Evolutionary conservation across 306 rosid genomes (phyloP), one percentile per base, ranked within the genome.

Genomic region (Quercus dentata): DNA sequence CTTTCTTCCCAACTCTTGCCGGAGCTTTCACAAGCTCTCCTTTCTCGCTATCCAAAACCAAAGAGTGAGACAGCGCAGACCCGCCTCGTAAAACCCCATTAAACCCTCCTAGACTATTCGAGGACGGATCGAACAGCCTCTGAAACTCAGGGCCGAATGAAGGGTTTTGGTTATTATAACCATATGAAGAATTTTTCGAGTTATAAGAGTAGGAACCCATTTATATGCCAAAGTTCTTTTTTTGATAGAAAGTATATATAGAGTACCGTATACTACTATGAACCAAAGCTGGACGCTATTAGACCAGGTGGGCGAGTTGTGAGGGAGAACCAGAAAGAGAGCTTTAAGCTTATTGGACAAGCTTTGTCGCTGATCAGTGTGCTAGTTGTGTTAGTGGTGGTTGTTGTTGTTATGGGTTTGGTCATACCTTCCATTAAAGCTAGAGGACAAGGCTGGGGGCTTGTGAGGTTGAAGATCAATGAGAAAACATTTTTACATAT

Each of bases 221-320:
- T 55, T n/a, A 41, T 20, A 49, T 49, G 6, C 64, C 19, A 79
- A 74, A 15, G 73, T 71, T 33, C 4, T 38, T 25, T 12, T 67
- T 35, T 28, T 6, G 3, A 21, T 38, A 81, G 18, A 70, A 70
- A 58, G 5, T 49, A 3, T 49, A 12, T 49, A 8, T 41, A 41
- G 46, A 41, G 46, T 41, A 41, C 46, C 13, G 17, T 49, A 49
- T 49, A 12, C 17, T 5, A 41, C 33, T 69, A 83, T 38, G 85
- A 78, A 80, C 76, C 85, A 27, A 79, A 87, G 79, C 56, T 30
- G 19, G 76, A 81, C 75, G 76, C 84, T 41, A 87, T 77, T 31
- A 27, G 75, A 76, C 91, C 87, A n/a, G 98, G 98, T 56, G 98
- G 98, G 74, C 94, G 91, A 78, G 92, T 83, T 0, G 88, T 88